Evolutionary conservation across 1,284 basidiomycete genomes (phyloP), one percentile per base, ranked within the genome.

Genomic region (Leccinum holopus): DNA sequence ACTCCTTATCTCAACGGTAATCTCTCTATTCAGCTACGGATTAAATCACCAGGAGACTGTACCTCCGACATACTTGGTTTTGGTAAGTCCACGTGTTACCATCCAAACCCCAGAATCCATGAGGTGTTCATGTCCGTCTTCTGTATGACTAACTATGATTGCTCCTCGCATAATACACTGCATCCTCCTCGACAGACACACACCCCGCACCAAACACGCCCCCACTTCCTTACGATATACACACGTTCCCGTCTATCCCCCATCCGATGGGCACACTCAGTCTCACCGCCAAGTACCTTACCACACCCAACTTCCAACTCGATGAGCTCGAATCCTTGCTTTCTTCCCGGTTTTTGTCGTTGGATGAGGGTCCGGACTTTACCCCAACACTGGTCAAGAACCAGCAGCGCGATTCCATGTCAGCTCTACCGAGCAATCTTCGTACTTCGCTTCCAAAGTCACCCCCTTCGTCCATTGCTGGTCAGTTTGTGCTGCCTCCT

Each of bases 291-390:
- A 85, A 81, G 21, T 92, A 90, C 74, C 82, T 92, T 54, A 78
- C 82, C 11, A 76, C 81, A 0, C 87, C 90, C 5, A 79, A 83
- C 69, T 92, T 92, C 77, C 81, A 85, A 65, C 76, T 91, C 33
- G 90, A 91, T 72, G 87, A 88, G 63, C 80, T 87, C 39, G 91
- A 92, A 74, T 87, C 85, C 2, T 75, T 92, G 3, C 78, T 92
- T 11, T 88, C 87, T 2, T 88, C 86, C 3, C 80, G 85, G n/a
- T 89, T 92, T 70, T 79, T 89, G 32, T 86, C 84, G 2, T 79
- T 85, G 52, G 80, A 84, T 58, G 81, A 80, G 67, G 80, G 87
- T 35, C 82, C 76, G 1, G 81, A 82, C 37, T 88, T 88, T 68
- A 85, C 85, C 8, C 87, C 87, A 1, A 90, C 88, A 0, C 78